Evolutionary conservation across 805 yeast genomes (phyloP).

Genomic region (Kluyveromyces nonfermentans): DNA sequence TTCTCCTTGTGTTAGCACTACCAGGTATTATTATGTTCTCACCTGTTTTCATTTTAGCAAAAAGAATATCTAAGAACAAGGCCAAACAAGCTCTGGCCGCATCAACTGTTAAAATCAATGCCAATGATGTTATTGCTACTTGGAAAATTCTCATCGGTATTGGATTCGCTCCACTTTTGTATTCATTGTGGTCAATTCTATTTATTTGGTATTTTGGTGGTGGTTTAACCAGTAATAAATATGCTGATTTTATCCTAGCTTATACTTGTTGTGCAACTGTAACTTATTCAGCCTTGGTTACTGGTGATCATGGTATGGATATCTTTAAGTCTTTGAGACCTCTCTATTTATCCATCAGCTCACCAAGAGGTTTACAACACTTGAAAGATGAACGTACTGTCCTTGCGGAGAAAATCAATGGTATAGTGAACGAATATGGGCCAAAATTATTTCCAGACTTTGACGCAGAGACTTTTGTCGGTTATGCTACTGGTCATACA

Average conservation of each 20-base stretch:
- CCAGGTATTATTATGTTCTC: constrained; percentile 87
- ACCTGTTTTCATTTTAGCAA: constrained; percentile 79
- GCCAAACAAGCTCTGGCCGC: constrained; percentile 72
- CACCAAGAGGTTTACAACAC: constrained; percentile 46
- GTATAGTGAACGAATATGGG: constrained; percentile 69
- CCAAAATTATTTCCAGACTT: constrained; percentile 84
- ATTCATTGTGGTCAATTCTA: constrained; percentile 65
- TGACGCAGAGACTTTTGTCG: constrained; percentile 32
- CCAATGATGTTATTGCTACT: constrained; percentile 90
- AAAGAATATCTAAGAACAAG: constrained; percentile 60
- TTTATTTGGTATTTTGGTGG: constrained; percentile 34
- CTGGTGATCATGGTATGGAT: constrained; percentile 93
- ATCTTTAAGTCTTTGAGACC: constrained; percentile 77
- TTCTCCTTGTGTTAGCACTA: constrained; percentile 54
- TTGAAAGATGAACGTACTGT: constrained; percentile 53
- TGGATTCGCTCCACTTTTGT: constrained; percentile 82
- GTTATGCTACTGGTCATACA: constrained; percentile 14
- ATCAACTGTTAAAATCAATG: constrained; percentile 84
- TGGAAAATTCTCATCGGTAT: constrained; percentile 90
- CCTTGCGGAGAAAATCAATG: constrained; percentile 67
- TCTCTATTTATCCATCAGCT: constrained; percentile 52
- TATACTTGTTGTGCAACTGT: constrained; percentile 61
- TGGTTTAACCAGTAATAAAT: constrained; percentile 25
- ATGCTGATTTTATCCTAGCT: constrained; percentile 38
- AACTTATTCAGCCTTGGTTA: constrained; percentile 81